Percentiles rank a stretch among this genome's conserved stretches.
Conservation (phyloP, 768 basidiomycete genomes). For the Lepiota venenata region DNA sequence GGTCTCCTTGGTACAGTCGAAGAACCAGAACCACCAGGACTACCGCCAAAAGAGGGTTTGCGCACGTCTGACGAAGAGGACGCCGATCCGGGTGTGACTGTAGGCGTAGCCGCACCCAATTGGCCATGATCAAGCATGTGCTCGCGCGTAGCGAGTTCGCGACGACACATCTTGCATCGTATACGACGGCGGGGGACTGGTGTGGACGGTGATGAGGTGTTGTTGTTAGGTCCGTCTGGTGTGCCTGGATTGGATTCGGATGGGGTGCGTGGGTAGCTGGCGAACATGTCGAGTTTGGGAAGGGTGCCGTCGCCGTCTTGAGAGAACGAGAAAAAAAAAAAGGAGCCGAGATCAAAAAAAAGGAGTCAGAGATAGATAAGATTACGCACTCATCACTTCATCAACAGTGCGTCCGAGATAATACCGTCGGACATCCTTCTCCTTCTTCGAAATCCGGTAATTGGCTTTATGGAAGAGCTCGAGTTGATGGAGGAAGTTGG, state of each 20-base stretch:
- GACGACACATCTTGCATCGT: slow-evolving; percentile 90
- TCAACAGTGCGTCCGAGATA: slow-evolving; percentile 76
- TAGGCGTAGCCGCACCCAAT: slow-evolving; percentile 64
- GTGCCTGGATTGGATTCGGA: slow-evolving; percentile 58
- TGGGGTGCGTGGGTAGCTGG: slow-evolving; percentile 66
- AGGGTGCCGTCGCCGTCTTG: slow-evolving; percentile 72
- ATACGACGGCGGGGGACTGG: slow-evolving; percentile 51
- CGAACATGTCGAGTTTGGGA: slow-evolving; percentile 71
- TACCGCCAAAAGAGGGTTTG: slow-evolving; percentile 4
- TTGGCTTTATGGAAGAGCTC: slow-evolving; percentile 73
- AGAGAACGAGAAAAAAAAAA: background rate
- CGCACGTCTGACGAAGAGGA: slow-evolving; percentile 38
- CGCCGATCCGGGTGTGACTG: slow-evolving; percentile 27
- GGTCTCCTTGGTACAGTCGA: slow-evolving; percentile 3
- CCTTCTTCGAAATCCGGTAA: slow-evolving; percentile 60
- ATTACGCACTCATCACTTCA: slow-evolving; percentile 72
- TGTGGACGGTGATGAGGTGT: slow-evolving; percentile 51
- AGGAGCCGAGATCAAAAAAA: background rate
- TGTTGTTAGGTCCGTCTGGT: slow-evolving; percentile 58
- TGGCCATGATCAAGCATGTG: slow-evolving; percentile 93
- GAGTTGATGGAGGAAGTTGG: slow-evolving; percentile 78
- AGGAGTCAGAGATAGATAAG: background rate
- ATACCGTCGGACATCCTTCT: slow-evolving; percentile 75
- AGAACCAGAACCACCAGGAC: background rate
- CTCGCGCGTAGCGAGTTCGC: slow-evolving; percentile 85